Conservation (phyloP, 2,329 filamentous ascomycete genomes). For the Colletotrichum incanum region DNA sequence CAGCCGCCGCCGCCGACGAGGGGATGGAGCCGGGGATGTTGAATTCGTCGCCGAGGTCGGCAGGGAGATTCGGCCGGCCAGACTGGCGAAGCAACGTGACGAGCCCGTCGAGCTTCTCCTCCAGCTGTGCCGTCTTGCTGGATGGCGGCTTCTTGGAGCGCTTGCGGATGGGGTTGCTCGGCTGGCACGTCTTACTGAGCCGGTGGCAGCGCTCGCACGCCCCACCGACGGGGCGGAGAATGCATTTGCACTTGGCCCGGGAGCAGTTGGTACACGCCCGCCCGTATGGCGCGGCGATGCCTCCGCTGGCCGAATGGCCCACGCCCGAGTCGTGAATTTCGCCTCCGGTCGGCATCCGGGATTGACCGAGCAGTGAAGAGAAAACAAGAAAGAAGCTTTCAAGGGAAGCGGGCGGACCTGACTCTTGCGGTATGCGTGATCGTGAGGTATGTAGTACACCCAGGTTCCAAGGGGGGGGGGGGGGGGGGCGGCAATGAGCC, state of each 20-base stretch:
- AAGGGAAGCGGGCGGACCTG: conserved; percentile 15
- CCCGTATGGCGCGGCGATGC: conserved; percentile 56
- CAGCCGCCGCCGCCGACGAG: not conserved
- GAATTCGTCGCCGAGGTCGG: conserved; percentile 12
- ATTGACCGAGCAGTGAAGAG: not conserved
- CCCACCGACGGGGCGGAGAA: conserved; percentile 50
- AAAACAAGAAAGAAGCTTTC: too few relatives aligned
- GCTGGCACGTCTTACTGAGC: conserved; percentile 57
- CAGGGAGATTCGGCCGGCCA: conserved; percentile 16
- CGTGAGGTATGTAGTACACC: conserved; percentile 10
- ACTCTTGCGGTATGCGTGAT: not conserved
- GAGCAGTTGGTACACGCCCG: conserved; percentile 59
- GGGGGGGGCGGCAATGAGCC: too few relatives aligned
- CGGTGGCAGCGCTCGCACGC: conserved; percentile 59
- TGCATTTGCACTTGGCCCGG: conserved; percentile 63
- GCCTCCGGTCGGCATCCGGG: conserved; percentile 37
- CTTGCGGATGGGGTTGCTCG: conserved; percentile 54
- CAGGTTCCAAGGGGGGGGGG: not conserved
- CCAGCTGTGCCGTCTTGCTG: conserved; percentile 45
- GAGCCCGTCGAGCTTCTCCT: conserved; percentile 50
- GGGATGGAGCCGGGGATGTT: not conserved
- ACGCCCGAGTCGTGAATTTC: conserved; percentile 27
- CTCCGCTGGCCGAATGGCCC: conserved; percentile 19
- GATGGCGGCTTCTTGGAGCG: conserved; percentile 44
- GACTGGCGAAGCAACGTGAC: conserved; percentile 48